Evolutionary conservation across 768 basidiomycete species (phyloP).

Genomic region (Russula olivacea): DNA sequence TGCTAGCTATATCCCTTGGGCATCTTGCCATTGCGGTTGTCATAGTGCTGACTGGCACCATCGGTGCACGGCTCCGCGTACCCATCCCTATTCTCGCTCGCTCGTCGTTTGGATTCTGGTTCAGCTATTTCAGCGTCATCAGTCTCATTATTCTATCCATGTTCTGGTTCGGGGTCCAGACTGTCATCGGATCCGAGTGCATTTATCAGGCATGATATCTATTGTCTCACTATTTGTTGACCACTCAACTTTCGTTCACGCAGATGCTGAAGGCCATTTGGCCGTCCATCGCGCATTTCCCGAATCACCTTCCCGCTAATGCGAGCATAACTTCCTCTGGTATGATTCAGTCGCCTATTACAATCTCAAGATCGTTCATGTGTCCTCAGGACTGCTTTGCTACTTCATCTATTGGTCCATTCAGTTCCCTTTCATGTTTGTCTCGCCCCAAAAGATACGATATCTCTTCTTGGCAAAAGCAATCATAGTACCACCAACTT

Average conservation of each 20-base stretch:
- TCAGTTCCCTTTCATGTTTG: slow-evolving; percentile 67
- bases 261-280: slow-evolving; percentile 76
- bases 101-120: slow-evolving; percentile 85
- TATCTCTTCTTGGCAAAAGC: slow-evolving; percentile 68
- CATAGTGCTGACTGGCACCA: slow-evolving; percentile 72
- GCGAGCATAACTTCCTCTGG: slow-evolving; percentile 62
- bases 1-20: slow-evolving; percentile 67
- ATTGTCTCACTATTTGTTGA: neutral
- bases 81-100: slow-evolving; percentile 72
- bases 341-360: slow-evolving; percentile 26
- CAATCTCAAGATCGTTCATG: neutral
- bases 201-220: slow-evolving; percentile 49
- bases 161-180: slow-evolving; percentile 83
- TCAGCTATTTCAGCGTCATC: slow-evolving; percentile 80
- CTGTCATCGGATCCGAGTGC: slow-evolving; percentile 52
- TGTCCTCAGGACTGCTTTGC: slow-evolving; percentile 51
- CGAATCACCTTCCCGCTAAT: slow-evolving; percentile 53
- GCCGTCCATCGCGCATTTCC: slow-evolving; percentile 60
- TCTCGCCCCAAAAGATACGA: slow-evolving; percentile 74
- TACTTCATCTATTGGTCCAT: slow-evolving; percentile 76
- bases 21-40: slow-evolving; percentile 66
- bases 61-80: slow-evolving; percentile 73
- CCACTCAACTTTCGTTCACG: neutral
- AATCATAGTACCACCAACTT: slow-evolving; percentile 40
- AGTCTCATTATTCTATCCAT: slow-evolving; percentile 71